Base-by-base conservation (phyloP, 2,329 filamentous ascomycete species). In the Diaporthe caulivora region DNA sequence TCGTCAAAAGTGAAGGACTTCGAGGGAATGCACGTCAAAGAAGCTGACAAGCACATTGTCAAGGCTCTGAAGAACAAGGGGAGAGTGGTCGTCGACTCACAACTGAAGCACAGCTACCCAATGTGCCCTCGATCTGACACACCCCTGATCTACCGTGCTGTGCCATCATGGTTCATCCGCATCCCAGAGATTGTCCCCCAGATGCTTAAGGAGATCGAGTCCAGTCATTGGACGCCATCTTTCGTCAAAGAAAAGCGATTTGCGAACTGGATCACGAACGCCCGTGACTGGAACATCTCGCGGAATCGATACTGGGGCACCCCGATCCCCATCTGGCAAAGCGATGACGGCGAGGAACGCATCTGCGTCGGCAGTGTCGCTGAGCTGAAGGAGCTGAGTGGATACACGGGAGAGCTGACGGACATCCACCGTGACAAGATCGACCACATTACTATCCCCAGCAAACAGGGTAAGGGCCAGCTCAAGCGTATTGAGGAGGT, bases 41-140 rank as follows among this genome's bases (percentile, higher is more conserved):
- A 91, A 75, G 96, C 96, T 10, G 96, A 98, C 82, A 97, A 96
- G 86, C 91, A 91, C 77, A 98, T 98, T 81, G 95, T 98, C 82
- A 97, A 97, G 84, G 86, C 95, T 78, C 86, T 98, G 42, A 97
- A 97, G 83, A 88, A 88, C 31, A 90, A 88, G 26, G 94, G 93
- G 18, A 91, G 95, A 70, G 81, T 98, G 68, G 88, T 98, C 47
- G 93, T 95, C 40, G 95, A 98, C 77, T 94, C 94, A 64, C 94
- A 97, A 83, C 89, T 98, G 75, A 94, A 90, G 80, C 96, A 98
- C 86, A 96, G 94, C 78, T 97, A 98, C 82, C 95, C 95, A 26
- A 96, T 96, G 90, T 98, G 96, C 83, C 95, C 94, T 85, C 91
- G 96, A 75, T 98, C 95, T n/a, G 96, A 98, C 81, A 98, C 94